Evolutionary conservation across 2,329 filamentous ascomycete species (phyloP), one percentile per base, ranked within the genome.

Genomic region (Teratosphaeria gauchensis): DNA sequence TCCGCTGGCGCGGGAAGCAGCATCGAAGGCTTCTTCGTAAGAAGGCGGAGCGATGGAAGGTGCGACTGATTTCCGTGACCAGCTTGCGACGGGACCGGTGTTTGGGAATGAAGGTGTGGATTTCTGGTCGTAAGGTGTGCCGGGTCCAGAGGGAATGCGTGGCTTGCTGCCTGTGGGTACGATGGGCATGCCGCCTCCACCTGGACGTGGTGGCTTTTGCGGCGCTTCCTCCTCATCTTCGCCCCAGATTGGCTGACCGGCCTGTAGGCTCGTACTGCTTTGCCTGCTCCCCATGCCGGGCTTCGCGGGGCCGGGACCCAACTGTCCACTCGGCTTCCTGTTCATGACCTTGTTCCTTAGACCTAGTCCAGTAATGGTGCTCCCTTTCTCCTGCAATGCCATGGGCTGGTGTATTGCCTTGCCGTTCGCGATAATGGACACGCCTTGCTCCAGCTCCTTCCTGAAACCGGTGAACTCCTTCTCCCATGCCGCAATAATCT

Each of bases 401-500:
- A 83, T 81, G 1, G 81, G 76, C 70, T 81, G 77, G 51, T 84
- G 80, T 16, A 86, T 76, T 2, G 84, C 82, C 70, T 87, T 91
- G 48, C 88, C 88, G 32, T 82, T 80, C 30, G 83, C 80, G 56
- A 95, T 78, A 57, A 84, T 80, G 31, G 75, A 76, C 59, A 92
- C 80, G 24, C 73, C 72, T 2, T 77, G 77, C 73, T 94, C 89
- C 51, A 87, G 73, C 64, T 91, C 82, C 59, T 81, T 77, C 63
- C 87, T 85, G 54, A 85, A 74, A 0, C 85, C 82, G 33, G 81
- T 80, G 69, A 86, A 89, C 59, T 80, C 79, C 2, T 74, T 73
- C 55, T 87, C 81, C 84, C 87, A 94, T 51, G 78, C 73, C 4
- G 82, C 77, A 59, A 91, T 78, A 5, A 94, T 84, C 55, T 88